Evolutionary conservation across 2,329 filamentous ascomycete species (phyloP).

Genomic region (Cladosporium austrohemisphaericum): DNA sequence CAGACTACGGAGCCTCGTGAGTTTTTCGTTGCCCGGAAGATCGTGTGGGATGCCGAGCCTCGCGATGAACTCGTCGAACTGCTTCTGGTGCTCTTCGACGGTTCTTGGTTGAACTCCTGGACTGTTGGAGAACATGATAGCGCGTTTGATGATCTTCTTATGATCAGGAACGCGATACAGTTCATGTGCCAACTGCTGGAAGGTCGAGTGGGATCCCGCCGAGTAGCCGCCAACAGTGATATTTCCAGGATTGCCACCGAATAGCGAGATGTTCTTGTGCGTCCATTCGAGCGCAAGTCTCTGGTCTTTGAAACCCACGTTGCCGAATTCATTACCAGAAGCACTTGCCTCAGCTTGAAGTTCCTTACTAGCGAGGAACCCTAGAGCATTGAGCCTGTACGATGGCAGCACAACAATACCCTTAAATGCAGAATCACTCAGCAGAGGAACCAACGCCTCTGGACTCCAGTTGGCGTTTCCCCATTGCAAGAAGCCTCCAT

Average conservation of each 20-base stretch:
- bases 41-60: slow-evolving; percentile 42
- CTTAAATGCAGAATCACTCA: slow-evolving; percentile 48
- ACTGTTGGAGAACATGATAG: slow-evolving; percentile 53
- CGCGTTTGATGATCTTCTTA: slow-evolving; percentile 48
- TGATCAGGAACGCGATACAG: slow-evolving; percentile 44
- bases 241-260: slow-evolving; percentile 48
- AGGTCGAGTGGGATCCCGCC: slow-evolving; percentile 54
- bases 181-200: slow-evolving; percentile 57
- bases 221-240: slow-evolving; percentile 56
- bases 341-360: slow-evolving; percentile 41
- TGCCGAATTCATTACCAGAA: slow-evolving; percentile 40
- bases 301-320: slow-evolving; percentile 58
- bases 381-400: slow-evolving; percentile 55
- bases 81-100: slow-evolving; percentile 44
- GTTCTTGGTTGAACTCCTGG: slow-evolving; percentile 53
- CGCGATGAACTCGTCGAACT: slow-evolving; percentile 50
- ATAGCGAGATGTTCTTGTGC: slow-evolving; percentile 48
- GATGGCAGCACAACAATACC: slow-evolving; percentile 54
- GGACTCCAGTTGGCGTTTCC: slow-evolving; percentile 46
- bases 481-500: slow-evolving; percentile 56
- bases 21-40: slow-evolving; percentile 42
- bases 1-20: slow-evolving; percentile 42
- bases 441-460: slow-evolving; percentile 42
- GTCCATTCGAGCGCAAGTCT: slow-evolving; percentile 55
- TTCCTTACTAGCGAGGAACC: slow-evolving; percentile 52